Percentiles rank a stretch among this genome's conserved stretches.
phyloP scores from a whole-genome alignment of 495 filamentous ascomycete species.

The Annulohypoxylon nitens region DNA sequence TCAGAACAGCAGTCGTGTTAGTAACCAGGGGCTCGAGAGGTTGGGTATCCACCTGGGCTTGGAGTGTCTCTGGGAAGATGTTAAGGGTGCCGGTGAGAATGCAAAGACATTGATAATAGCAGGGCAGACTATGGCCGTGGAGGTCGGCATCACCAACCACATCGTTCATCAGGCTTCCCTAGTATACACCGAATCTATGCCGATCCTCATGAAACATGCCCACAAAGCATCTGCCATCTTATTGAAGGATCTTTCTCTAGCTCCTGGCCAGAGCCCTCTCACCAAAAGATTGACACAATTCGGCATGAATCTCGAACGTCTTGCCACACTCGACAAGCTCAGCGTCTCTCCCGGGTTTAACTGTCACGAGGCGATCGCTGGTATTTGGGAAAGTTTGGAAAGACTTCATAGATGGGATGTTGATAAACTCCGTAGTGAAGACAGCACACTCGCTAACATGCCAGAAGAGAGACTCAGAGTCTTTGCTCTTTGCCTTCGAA shows the following conservation, averaged over 20 bases:
- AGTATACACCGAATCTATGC: conserved; percentile 60
- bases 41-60: conserved; percentile 77
- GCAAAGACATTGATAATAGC: conserved; percentile 76
- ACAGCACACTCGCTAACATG: conserved; percentile 60
- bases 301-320: conserved; percentile 80
- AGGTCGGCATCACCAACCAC: conserved; percentile 65
- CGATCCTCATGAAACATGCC: conserved; percentile 63
- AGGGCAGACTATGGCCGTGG: conserved; percentile 70
- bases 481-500: conserved; percentile 72
- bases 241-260: conserved; percentile 64
- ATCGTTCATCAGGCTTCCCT: conserved; percentile 63
- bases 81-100: conserved; percentile 55
- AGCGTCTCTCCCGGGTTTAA: conserved; percentile 79
- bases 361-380: conserved; percentile 89
- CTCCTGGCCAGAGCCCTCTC: conserved; percentile 60
- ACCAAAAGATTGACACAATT: conserved; percentile 77
- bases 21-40: conserved; percentile 84
- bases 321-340: conserved; percentile 83
- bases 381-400: conserved; percentile 75
- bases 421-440: conserved; percentile 67
- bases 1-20: conserved; percentile 69
- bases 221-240: conserved; percentile 66
- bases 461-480: conserved; percentile 65
- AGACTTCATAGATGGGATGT: conserved; percentile 76
- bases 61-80: conserved; percentile 78